phyloP scores from a whole-genome alignment of 2,329 filamentous ascomycete genomes.

The Bipolaris oryzae region DNA sequence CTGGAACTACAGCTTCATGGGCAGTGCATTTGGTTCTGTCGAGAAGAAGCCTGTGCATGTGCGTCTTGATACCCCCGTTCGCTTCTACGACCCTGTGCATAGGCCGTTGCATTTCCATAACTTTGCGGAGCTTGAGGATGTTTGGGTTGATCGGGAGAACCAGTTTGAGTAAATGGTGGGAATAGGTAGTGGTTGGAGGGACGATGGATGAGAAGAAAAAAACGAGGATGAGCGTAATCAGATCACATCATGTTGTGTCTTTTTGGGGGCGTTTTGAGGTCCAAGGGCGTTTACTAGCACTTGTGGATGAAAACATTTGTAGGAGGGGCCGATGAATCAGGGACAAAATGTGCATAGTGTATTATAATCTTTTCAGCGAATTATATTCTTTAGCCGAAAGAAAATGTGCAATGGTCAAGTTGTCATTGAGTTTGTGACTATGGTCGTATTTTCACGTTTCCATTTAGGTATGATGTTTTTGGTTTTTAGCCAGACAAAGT shows the following conservation, averaged over 20 bases:
- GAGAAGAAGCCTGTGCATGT: slow-evolving; percentile 92
- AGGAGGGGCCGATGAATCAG: slow-evolving; percentile 6
- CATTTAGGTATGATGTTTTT: neutral
- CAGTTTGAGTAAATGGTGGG: slow-evolving; percentile 69
- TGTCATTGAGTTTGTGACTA: neutral
- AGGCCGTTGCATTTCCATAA: slow-evolving; percentile 94
- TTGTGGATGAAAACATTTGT: slow-evolving; percentile 7
- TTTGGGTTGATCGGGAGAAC: slow-evolving; percentile 91
- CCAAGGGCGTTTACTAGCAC: slow-evolving; percentile 15
- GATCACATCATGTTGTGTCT: neutral
- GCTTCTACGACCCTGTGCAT: slow-evolving; percentile 93
- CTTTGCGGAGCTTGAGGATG: slow-evolving; percentile 95
- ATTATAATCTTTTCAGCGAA: slow-evolving; percentile 21
- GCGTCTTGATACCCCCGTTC: slow-evolving; percentile 85
- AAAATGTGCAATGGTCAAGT: neutral
- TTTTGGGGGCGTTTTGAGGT: slow-evolving; percentile 14
- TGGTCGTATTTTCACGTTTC: neutral
- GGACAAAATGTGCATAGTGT: slow-evolving; percentile 30
- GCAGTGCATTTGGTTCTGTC: slow-evolving; percentile 80
- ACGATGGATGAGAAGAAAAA: neutral
- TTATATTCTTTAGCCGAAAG: slow-evolving; percentile 4
- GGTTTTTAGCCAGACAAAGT: neutral
- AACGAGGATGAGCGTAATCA: neutral
- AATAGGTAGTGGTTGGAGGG: neutral
- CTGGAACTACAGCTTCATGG: slow-evolving; percentile 99